Base-by-base conservation (phyloP, 495 filamentous ascomycete genomes). In the Beverwykella pulmonaria region DNA sequence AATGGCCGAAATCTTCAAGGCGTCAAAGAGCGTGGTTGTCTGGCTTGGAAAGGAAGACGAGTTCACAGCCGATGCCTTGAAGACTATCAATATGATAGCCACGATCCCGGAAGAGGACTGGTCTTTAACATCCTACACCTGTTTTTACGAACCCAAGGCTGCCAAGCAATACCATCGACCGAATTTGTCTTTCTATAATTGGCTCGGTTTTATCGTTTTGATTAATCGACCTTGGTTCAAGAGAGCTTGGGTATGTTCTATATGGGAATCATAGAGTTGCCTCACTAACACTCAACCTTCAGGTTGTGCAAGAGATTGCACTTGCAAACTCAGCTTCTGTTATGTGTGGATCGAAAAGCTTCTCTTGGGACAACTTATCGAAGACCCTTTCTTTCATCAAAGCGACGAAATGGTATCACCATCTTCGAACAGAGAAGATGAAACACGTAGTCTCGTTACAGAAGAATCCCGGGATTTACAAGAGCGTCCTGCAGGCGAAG, bases 31-130 rank as follows among this genome's bases (percentile, higher is more conserved):
- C 10, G 61, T 72, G 4, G 56, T 68, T 53, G 69, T 68, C 2
- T 71, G 69, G 69, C 46, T 71, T n/a, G 69, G 69, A 47, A 59
- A 71, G 50, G 62, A 67, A 30, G 68, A 71, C 36, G 61, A 65
- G 23, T 70, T 47, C 36, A 65, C 61, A 20, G 19, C 23, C 7
- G 67, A 65, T 52, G 67, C 61, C 22, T 15, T 65, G 2, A 48
- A 19, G 8, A 63, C 61, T 0, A 61, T 70, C 23, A 50, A 65
- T 0, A 44, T 27, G 19, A 48, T 70, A 17, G 59, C 67, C 2
- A 10, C 15, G 8, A 53, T 65, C 22, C 61, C 61, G 0, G 56
- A 70, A 52, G 54, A 59, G 20, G 47, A 41, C 19, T 70, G 61
- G 67, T 14, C 9, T 12, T 57, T 48, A n/a, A 54, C 55, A 1